These are phyloP conservation scores for Warburgia ugandensis DNA, from an alignment of 164 flowering plant genomes.

Conservation along the genomic window DNA sequence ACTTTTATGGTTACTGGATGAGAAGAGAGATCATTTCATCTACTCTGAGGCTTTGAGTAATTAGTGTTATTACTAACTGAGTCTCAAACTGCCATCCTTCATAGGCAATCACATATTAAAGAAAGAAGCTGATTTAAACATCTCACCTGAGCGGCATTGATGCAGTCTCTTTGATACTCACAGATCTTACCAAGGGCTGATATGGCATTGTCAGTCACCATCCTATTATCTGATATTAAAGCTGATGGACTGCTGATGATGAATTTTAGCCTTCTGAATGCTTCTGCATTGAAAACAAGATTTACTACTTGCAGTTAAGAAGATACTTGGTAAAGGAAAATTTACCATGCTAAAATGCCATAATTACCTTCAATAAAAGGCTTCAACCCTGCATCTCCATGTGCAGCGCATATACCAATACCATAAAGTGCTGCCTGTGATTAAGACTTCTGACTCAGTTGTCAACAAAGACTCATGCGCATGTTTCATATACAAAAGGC, in stretches of 20 bases:
- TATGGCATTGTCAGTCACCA: constrained; percentile 4
- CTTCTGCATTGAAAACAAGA: constrained; percentile 1
- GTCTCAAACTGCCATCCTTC: not conserved
- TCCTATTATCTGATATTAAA: constrained; percentile 1
- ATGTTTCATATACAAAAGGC: not conserved
- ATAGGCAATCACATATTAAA: not conserved
- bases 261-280: constrained; percentile 1
- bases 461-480: not conserved
- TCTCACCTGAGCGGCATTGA: constrained; percentile 4
- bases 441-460: not conserved
- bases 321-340: not conserved
- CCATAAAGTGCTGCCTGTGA: constrained; percentile 4
- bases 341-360: not conserved
- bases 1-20: no score
- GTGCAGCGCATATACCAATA: not conserved
- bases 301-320: not conserved
- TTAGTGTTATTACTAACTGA: no score
- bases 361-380: constrained; percentile 2
- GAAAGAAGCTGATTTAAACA: not conserved
- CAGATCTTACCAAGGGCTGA: constrained; percentile 4
- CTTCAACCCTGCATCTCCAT: constrained; percentile 1
- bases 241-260: not conserved
- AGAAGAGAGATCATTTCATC: not conserved
- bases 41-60: no score
- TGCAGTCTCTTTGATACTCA: constrained; percentile 4